Conservation (phyloP, 768 basidiomycete species). For the Roridomyces roridus region DNA sequence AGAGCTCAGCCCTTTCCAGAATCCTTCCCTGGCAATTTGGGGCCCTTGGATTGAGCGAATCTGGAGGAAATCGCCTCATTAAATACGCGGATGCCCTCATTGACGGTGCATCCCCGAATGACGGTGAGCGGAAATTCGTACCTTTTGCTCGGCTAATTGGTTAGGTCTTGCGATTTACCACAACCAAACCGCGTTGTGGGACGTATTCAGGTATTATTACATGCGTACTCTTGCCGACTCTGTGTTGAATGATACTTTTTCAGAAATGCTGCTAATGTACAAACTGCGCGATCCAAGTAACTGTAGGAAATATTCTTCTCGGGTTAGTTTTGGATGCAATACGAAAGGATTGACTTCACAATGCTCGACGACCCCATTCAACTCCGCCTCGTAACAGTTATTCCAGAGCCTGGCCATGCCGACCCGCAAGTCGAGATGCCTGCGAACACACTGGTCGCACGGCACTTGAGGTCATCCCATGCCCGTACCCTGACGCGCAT, state of each 20-base stretch:
- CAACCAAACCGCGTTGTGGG: conserved; percentile 58
- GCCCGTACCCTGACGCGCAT: conserved; percentile 41
- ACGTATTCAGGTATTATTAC: conserved; percentile 52
- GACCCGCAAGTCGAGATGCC: conserved; percentile 2
- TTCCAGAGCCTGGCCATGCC: conserved; percentile 18
- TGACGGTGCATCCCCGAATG: conserved; percentile 62
- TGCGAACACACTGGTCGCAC: conserved; percentile 32
- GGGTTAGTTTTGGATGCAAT: too few species aligned
- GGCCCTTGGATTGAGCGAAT: conserved; percentile 51
- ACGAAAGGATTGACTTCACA: not conserved
- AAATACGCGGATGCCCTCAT: conserved; percentile 62
- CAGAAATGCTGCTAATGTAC: conserved; percentile 42
- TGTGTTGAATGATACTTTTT: conserved; percentile 5
- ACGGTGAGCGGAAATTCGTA: conserved; percentile 40
- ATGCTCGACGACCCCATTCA: not conserved
- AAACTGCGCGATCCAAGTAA: conserved; percentile 36
- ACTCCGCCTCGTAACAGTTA: conserved; percentile 17
- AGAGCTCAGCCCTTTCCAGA: conserved; percentile 21
- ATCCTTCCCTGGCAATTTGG: conserved; percentile 71
- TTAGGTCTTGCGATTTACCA: conserved; percentile 56
- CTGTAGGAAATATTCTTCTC: conserved; percentile 12
- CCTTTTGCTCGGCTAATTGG: not conserved
- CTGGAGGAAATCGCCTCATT: conserved; percentile 57
- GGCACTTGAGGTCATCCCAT: conserved; percentile 51
- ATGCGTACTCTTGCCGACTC: not conserved